phyloP scores from a whole-genome alignment of 257 asterid species.

The Scutellaria galericulata region DNA sequence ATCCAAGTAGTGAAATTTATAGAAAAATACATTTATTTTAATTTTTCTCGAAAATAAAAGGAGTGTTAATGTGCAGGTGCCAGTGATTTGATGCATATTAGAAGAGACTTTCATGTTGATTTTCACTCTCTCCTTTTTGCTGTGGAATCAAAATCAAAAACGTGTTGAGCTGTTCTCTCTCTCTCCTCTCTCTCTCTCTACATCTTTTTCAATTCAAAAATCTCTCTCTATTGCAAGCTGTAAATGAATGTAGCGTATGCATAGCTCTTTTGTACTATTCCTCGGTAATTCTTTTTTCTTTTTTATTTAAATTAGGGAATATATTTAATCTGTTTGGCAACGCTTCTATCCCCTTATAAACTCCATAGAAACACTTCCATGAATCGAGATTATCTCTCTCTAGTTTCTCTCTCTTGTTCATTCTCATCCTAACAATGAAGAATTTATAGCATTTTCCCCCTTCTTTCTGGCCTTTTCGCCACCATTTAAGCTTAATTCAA shows the following conservation, averaged over 20 bases:
- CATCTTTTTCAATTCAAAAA: conserved; percentile 33
- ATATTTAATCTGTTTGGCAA: not conserved
- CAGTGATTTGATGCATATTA: not conserved
- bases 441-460: conserved; percentile 16
- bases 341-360: not conserved
- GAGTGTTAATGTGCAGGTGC: not conserved
- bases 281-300: conserved; percentile 3
- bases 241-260: conserved; percentile 44
- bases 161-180: conserved; percentile 55
- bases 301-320: not conserved
- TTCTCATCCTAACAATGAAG: conserved; percentile 26
- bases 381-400: not conserved
- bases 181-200: conserved; percentile 28
- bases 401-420: not conserved
- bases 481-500: too few species aligned
- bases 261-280: conserved; percentile 35
- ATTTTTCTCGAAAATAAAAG: conserved; percentile 24
- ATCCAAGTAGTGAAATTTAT: too few species aligned
- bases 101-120: not conserved
- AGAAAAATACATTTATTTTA: not conserved
- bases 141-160: conserved; percentile 39
- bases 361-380: conserved; percentile 25
- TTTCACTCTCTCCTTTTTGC: conserved; percentile 27
- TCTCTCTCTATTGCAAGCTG: conserved; percentile 51
- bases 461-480: conserved; percentile 2